Evolutionary conservation across 495 filamentous ascomycete species (phyloP), one percentile per base, ranked within the genome.

Genomic region (Oleoguttula mirabilis): DNA sequence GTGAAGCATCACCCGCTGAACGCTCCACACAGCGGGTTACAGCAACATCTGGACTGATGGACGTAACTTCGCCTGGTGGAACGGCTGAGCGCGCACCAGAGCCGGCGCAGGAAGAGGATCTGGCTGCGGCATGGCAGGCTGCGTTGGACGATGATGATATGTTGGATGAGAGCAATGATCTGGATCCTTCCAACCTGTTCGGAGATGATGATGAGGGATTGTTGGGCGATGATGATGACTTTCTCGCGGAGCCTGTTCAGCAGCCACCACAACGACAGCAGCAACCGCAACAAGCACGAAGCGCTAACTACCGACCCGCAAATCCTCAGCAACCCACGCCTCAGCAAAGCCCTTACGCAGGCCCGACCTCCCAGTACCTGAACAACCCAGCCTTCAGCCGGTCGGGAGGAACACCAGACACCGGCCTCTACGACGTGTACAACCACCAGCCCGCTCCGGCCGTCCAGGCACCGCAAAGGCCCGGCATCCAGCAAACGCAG

Each of bases 111-210:
- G 37, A 77, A 30, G 68, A 70, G 21, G 80, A 90, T 50, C 60
- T 90, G 5, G 79, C 81, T 34, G 82, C 80, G 2, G 75, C 79
- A 48, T 95, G 90, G 90, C 68, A 85, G 51, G 83, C 78, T 32
- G 82, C 82, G 45, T 68, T 95, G 50, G 81, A 63, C 23, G 80
- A 76, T 30, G 87, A 90, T 50, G 84, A 88, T 40, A 67, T 84
- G 61, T 87, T 31, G 72, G 82, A 33, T 72, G 44, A 42, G 3
- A 23, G 77, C 4, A 74, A 78, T 39, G 55, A 56, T 14, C 43
- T 69, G 3, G 69, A 76, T 47, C 67, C 70, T 2, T 67, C 71
- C 12, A 68, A 67, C 0, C 75, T 80, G 49, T 70, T 84, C 38
- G 71, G 66, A 3, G 80, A 80, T 48, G 82, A 85, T 53, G 80